These are phyloP conservation scores for Candida palmyrensis DNA, from an alignment of 805 yeast genomes.

Conservation along the genomic window DNA sequence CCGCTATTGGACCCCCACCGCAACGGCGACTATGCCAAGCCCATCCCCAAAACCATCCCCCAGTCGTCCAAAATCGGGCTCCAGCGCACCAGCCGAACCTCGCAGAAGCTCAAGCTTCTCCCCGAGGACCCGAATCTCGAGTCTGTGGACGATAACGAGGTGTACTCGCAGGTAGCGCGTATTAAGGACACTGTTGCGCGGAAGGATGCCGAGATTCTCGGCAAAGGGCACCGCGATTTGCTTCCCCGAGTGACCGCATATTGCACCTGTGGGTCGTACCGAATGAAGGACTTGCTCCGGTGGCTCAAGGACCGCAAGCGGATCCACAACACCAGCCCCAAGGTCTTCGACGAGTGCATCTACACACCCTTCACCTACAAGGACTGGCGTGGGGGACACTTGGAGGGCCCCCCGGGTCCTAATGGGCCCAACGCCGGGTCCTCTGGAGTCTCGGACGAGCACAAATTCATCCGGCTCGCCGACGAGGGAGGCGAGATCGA, in stretches of 20 bases:
- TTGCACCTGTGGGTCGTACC: constrained; percentile 91
- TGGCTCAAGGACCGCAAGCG: constrained; percentile 80
- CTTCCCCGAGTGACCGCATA: constrained; percentile 94
- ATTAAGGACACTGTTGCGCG: constrained; percentile 87
- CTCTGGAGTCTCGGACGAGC: constrained; percentile 12
- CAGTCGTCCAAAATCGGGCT: constrained; percentile 54
- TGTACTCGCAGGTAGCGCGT: constrained; percentile 77
- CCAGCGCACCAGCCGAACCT: constrained; percentile 69
- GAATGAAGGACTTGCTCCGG: constrained; percentile 78
- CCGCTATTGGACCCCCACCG: too few species aligned
- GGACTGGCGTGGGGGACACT: constrained; percentile 58
- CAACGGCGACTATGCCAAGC: too few species aligned
- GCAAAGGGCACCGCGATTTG: constrained; percentile 77
- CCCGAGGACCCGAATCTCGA: constrained; percentile 37
- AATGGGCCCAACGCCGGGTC: constrained; percentile 7
- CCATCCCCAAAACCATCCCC: too few species aligned
- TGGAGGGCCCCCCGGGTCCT: constrained; percentile 36
- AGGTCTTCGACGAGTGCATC: constrained; percentile 88
- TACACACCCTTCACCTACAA: constrained; percentile 86
- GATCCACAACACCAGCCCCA: constrained; percentile 74
- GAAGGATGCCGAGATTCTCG: constrained; percentile 88
- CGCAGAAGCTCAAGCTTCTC: constrained; percentile 65
- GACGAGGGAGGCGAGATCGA: constrained; percentile 96
- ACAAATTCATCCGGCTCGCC: constrained; percentile 59
- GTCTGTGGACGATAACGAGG: constrained; percentile 30